A percentile compares a stretch with the other conserved stretches of the same genome.
These are phyloP conservation scores for Psilocybe mexicana DNA, from an alignment of 1,284 basidiomycete genomes.

Conservation along the genomic window DNA sequence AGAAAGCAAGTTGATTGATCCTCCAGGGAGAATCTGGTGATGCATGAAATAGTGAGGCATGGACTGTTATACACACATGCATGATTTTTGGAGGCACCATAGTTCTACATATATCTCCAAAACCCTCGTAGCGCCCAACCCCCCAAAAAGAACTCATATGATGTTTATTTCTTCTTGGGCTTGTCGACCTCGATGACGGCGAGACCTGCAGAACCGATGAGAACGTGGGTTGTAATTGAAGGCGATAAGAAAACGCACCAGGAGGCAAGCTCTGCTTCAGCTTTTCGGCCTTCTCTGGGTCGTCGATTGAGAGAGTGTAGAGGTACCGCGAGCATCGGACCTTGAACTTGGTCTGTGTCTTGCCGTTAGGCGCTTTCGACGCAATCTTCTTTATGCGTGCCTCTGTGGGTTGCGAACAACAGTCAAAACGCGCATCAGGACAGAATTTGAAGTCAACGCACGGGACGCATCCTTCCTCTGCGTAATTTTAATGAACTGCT, in stretches of 20 bases:
- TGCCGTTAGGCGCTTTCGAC: constrained; percentile 67
- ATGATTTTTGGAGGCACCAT: constrained; percentile 23
- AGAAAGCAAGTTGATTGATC: neutral
- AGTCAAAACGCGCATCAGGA: neutral
- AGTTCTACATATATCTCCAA: constrained; percentile 20
- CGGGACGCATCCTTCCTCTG: constrained; percentile 86
- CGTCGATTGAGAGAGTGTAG: constrained; percentile 95
- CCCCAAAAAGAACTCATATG: neutral
- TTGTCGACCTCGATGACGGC: constrained; percentile 65
- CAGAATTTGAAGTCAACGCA: constrained; percentile 32
- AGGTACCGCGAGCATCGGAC: constrained; percentile 96
- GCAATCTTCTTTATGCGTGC: constrained; percentile 95
- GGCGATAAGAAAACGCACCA: constrained; percentile 53
- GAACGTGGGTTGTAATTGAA: neutral
- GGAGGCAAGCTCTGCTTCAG: constrained; percentile 95
- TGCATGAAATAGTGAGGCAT: constrained; percentile 13
- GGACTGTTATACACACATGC: constrained; percentile 22
- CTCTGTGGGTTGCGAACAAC: constrained; percentile 49
- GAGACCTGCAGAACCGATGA: constrained; percentile 46
- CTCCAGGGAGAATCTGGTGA: constrained; percentile 8
- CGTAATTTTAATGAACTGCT: constrained; percentile 97
- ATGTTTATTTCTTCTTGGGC: constrained; percentile 66
- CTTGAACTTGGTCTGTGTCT: constrained; percentile 97
- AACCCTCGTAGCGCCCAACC: constrained; percentile 10
- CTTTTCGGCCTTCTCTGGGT: constrained; percentile 99